Base-by-base conservation (phyloP, 75 land plant genomes). In the Pseudotsuga menziesii region DNA sequence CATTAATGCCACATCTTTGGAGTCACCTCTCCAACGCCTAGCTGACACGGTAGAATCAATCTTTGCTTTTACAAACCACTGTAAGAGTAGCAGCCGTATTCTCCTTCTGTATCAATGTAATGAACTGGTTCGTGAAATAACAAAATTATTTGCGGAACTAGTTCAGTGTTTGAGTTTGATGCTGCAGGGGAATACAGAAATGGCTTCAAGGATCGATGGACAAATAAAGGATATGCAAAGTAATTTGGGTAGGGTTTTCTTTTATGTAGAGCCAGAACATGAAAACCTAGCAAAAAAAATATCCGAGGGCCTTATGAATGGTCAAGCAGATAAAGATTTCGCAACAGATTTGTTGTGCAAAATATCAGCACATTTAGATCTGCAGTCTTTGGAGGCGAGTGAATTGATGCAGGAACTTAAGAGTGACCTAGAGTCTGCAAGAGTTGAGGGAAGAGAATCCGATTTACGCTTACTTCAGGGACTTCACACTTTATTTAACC, bases 181-280 rank as follows among this genome's bases (percentile, higher is more conserved):
- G 39, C 36, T 70, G 44, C 23, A 67, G 3, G 57, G 54, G 48
- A 25, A 27, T 25, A 39, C 61, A 13, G 16, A 36, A 16, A 20
- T 71, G 23, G 36, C 55, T 73, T 44, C 76, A 15, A 25, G 26
- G 23, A 26, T 9, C 29, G 58, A 27, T 39, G 78, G 3, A 22
- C 41, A 70, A 58, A 73, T 78, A n/a, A 39, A 74, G 76, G 80
- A 79, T 17, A 27, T 74, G 48, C 27, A 32, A 22, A 22, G 26
- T 41, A 75, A 57, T 19, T 7, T 79, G 44, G 39, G 11, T 19
- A 32, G 16, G 25, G 56, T 58, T 20, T 32, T 23, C 15, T 79
- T 74, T 59, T 77, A 41, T 77, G 80, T 56, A 14, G 81, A 80
- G 14, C 66, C 81, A n/a, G 67, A 79, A 23, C 35, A 78, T 77